These are phyloP conservation scores for Leccinellum rugosiceps DNA, from an alignment of 768 basidiomycete species.

Conservation along the genomic window DNA sequence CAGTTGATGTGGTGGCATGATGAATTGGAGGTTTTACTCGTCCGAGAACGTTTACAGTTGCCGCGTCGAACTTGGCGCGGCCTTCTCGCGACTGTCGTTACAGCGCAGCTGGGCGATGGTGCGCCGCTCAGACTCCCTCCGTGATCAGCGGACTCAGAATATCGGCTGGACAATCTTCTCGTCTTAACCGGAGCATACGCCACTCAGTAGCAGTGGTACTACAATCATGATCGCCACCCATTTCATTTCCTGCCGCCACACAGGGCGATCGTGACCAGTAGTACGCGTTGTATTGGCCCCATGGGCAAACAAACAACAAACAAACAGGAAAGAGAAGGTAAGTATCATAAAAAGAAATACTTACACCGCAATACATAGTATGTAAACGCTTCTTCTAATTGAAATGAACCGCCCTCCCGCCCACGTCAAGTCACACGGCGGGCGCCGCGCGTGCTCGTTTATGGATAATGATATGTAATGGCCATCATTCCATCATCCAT, in stretches of 20 bases:
- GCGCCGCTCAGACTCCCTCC: slow-evolving; percentile 18
- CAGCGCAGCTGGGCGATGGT: slow-evolving; percentile 13
- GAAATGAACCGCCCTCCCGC: not conserved
- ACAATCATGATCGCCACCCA: slow-evolving; percentile 20
- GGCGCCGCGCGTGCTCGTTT: not conserved
- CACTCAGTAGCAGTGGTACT: not conserved
- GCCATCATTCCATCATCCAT: not conserved
- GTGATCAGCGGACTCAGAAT: slow-evolving; percentile 16
- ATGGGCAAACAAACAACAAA: not conserved
- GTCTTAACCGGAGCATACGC: not conserved
- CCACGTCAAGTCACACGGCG: not conserved
- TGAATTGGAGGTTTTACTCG: not conserved
- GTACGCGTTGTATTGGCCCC: not conserved
- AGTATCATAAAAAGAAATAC: too few relatives aligned
- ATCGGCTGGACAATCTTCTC: not conserved
- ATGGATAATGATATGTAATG: not conserved
- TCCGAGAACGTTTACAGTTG: not conserved
- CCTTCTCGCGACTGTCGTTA: slow-evolving; percentile 14
- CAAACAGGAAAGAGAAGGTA: not conserved
- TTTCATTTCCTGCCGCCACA: slow-evolving; percentile 14
- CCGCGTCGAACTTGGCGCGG: not conserved
- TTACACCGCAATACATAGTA: not conserved
- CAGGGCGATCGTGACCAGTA: slow-evolving; percentile 5
- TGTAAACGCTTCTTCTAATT: not conserved
- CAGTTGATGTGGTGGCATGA: not conserved